A percentile compares a stretch with the other conserved stretches of the same genome.
Evolutionary conservation across 2,329 filamentous ascomycete species (phyloP).

Genomic region (Mycosphaerelloides madeirae): DNA sequence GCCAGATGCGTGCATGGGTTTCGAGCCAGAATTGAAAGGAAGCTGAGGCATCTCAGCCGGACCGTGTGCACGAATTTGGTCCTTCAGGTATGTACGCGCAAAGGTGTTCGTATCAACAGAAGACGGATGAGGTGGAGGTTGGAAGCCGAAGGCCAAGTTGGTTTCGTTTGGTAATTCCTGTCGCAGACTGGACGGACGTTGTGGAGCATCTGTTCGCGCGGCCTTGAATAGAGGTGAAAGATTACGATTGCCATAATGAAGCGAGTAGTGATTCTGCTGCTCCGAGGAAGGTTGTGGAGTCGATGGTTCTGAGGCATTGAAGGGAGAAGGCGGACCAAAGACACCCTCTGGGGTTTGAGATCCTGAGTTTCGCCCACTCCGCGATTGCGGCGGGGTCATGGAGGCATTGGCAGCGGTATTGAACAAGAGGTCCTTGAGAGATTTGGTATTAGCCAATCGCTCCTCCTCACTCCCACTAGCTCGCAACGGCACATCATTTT

Average conservation of each 20-base stretch:
- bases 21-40: slow-evolving; percentile 13
- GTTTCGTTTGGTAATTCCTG: slow-evolving; percentile 34
- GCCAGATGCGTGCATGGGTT: slow-evolving; percentile 3
- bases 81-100: slow-evolving; percentile 31
- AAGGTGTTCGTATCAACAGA: slow-evolving; percentile 22
- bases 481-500: slow-evolving; percentile 15
- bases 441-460: slow-evolving; percentile 46
- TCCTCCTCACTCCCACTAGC: slow-evolving; percentile 36
- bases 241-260: slow-evolving; percentile 44
- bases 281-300: slow-evolving; percentile 25
- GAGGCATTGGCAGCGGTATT: slow-evolving; percentile 19
- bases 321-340: slow-evolving; percentile 37
- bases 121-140: slow-evolving; percentile 5
- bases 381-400: slow-evolving; percentile 18
- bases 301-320: slow-evolving; percentile 29
- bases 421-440: slow-evolving; percentile 44
- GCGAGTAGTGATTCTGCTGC: slow-evolving; percentile 23
- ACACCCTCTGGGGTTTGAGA: slow-evolving; percentile 13
- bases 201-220: slow-evolving; percentile 39
- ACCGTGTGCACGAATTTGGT: slow-evolving; percentile 26
- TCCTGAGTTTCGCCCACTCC: slow-evolving; percentile 17
- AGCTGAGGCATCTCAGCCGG: slow-evolving; percentile 18
- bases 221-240: slow-evolving; percentile 48
- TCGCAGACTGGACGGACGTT: slow-evolving; percentile 41
- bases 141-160: slow-evolving; percentile 11